phyloP scores from a whole-genome alignment of 192 early-diverging fungal species.

The Backusella sp. region DNA sequence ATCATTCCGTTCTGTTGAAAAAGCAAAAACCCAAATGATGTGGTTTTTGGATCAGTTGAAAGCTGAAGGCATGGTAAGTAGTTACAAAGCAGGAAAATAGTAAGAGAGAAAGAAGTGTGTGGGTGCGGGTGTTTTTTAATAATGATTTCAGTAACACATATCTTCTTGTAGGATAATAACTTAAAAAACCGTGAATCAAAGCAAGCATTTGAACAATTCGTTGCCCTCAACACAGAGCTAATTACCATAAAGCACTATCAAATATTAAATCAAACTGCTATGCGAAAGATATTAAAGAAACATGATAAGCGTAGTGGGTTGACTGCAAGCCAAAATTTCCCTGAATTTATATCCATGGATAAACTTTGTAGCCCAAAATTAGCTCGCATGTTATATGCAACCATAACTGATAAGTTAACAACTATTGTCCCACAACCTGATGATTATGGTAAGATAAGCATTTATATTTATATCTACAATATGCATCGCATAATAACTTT shows the following conservation, averaged over 20 bases:
- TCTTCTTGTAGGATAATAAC: not conserved
- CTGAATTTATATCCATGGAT: conserved; percentile 45
- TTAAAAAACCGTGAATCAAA: conserved; percentile 14
- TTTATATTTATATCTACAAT: not conserved
- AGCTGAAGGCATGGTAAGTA: conserved; percentile 41
- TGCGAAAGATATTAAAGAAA: conserved; percentile 86
- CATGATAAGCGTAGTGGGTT: conserved; percentile 81
- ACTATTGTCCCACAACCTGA: conserved; percentile 80
- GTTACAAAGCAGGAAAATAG: not conserved
- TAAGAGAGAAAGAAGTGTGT: not conserved
- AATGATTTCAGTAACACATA: not conserved
- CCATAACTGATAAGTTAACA: conserved; percentile 62
- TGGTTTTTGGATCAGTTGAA: conserved; percentile 56
- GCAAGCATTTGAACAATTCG: conserved; percentile 48
- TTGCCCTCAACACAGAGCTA: conserved; percentile 72
- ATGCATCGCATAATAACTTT: not conserved
- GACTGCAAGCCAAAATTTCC: conserved; percentile 53
- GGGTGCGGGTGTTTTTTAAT: not conserved
- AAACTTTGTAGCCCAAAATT: conserved; percentile 57
- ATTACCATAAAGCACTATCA: conserved; percentile 74
- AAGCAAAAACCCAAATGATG: conserved; percentile 56
- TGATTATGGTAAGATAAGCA: conserved; percentile 54
- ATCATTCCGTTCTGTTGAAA: conserved; percentile 44
- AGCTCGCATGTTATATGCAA: conserved; percentile 59
- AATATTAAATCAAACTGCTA: conserved; percentile 76